Base-by-base conservation (phyloP, 2,329 filamentous ascomycete species). In the Pseudogymnoascus sp. region DNA sequence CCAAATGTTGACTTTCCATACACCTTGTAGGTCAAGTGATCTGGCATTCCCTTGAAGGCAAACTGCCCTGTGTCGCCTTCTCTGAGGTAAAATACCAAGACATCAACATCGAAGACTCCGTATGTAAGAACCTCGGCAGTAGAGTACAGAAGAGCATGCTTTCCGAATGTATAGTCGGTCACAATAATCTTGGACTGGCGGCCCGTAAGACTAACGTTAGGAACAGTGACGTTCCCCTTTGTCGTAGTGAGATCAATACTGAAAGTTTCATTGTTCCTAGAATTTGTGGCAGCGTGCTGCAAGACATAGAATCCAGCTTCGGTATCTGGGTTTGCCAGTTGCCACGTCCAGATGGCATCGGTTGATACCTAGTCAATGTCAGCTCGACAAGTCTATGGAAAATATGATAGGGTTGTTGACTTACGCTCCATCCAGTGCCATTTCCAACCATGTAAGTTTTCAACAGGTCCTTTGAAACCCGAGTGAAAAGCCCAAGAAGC, bases 391-490 rank as follows among this genome's bases (percentile, higher is more conserved):
- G 29, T 31, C 3, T 6, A 63, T 21, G 7, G 33, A 14, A 19
- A 26, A 21, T 29, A 6, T 21, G 23, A 29, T 45, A 6, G 23
- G 6, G 19, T n/a, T 2, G 3, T 8, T 6, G 26, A 62, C 68
- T 64, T 66, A 72, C 71, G 62, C 73, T 76, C 66, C 80, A 80
- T 11, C 75, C 76, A 0, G 81, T 83, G 0, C 82, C 81, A 64
- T 83, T 84, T 1, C 80, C 81, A 59, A 79, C 72, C 79, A 83
- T 83, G 3, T 78, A 67, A 1, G 81, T 82, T 62, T 81, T 77
- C 14, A 81, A 69, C 4, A 84, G 72, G 60, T 79, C 81, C 1
- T 72, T 71, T 0, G 80, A 81, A 3, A 82, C 78, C 26, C 80
- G 74, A 3, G 81, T 81, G 64, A 84, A 84, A 1, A 84, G 68